phyloP scores from a whole-genome alignment of 805 yeast genomes.

The Myxozyma lipomycoides region DNA sequence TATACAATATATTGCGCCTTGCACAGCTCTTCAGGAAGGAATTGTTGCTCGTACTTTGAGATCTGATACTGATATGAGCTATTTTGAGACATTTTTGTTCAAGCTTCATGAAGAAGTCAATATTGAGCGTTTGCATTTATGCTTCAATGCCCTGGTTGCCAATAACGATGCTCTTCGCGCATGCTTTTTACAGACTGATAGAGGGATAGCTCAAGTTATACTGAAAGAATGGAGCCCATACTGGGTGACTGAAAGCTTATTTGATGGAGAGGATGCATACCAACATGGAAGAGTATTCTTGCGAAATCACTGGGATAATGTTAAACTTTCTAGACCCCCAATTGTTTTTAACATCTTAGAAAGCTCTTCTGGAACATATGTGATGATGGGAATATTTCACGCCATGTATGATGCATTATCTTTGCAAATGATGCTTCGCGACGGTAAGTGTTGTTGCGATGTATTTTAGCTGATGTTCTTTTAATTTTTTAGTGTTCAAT shows the following conservation, averaged over 20 bases:
- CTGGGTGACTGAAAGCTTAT: slow-evolving; percentile 9
- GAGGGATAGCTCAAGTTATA: slow-evolving; percentile 25
- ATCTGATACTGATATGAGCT: slow-evolving; percentile 1
- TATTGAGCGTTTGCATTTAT: slow-evolving; percentile 1
- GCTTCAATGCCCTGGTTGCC: slow-evolving; percentile 9
- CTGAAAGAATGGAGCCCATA: slow-evolving; percentile 20
- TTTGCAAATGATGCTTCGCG: slow-evolving; percentile 20
- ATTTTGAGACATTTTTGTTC: slow-evolving; percentile 19
- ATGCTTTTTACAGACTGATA: slow-evolving; percentile 21
- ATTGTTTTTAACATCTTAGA: slow-evolving; percentile 6
- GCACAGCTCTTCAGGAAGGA: slow-evolving; percentile 32
- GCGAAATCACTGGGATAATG: slow-evolving; percentile 12
- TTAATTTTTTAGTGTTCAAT: slow-evolving; percentile 6
- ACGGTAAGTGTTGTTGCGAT: slow-evolving; percentile 9
- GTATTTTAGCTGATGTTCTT: not conserved
- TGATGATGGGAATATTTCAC: slow-evolving; percentile 26
- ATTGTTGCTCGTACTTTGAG: slow-evolving; percentile 22
- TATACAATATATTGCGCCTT: slow-evolving; percentile 24
- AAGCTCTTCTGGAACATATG: not conserved
- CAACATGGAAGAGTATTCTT: not conserved
- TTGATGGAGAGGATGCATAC: not conserved
- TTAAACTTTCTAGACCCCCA: slow-evolving; percentile 18
- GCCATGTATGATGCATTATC: slow-evolving; percentile 31
- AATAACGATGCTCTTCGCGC: slow-evolving; percentile 21
- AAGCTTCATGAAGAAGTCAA: slow-evolving; percentile 19